phyloP scores from a whole-genome alignment of 148 eudicot species.

The Silene uniflora region DNA sequence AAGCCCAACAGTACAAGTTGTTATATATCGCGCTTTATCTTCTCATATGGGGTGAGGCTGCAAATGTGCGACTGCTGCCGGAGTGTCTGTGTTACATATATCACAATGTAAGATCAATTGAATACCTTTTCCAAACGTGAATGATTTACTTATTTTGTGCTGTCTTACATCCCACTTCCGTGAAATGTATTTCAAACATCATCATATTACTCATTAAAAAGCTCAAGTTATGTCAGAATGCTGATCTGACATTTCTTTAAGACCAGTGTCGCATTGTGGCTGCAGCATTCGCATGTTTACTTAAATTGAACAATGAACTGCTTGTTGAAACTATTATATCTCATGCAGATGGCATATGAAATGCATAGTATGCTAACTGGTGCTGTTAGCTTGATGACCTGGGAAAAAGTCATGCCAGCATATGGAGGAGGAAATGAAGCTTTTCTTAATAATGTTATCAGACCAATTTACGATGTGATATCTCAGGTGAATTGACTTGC shows the following conservation, averaged over 20 bases:
- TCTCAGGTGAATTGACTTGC: constrained; percentile 40
- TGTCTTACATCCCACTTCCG: neutral
- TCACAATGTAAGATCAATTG: constrained; percentile 83
- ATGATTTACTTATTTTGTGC: neutral
- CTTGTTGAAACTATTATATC: neutral
- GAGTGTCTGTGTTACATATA: constrained; percentile 95
- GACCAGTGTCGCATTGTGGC: constrained; percentile 1
- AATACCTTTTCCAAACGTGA: neutral
- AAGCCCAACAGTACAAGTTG: constrained; percentile 89
- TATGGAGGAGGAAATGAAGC: constrained; percentile 73
- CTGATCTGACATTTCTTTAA: neutral
- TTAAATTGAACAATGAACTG: neutral
- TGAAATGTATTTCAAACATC: too few relatives aligned
- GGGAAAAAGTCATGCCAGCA: constrained; percentile 82
- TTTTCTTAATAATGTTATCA: constrained; percentile 62
- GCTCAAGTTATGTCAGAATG: neutral
- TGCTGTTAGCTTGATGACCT: constrained; percentile 70
- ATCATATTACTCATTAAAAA: too few relatives aligned
- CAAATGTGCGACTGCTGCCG: constrained; percentile 90
- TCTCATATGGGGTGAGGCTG: constrained; percentile 99
- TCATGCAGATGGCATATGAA: constrained; percentile 88
- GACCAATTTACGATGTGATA: constrained; percentile 71
- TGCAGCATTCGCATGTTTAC: neutral
- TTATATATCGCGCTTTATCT: constrained; percentile 83
- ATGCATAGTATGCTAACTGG: constrained; percentile 82